Evolutionary conservation across 257 asterid genomes (phyloP), one percentile per base, ranked within the genome.

Genomic region (Solanum habrochaites): DNA sequence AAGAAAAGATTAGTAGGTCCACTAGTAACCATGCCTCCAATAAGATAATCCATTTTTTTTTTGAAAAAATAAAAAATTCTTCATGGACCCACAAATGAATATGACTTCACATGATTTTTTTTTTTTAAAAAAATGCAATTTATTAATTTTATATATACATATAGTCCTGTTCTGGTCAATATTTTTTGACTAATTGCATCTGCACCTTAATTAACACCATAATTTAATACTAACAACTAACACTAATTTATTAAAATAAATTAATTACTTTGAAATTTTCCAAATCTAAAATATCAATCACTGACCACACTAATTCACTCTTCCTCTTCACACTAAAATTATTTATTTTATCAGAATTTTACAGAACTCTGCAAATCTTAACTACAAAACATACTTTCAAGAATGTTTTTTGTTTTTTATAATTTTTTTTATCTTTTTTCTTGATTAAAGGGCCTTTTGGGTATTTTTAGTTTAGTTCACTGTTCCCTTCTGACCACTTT

Each of bases 401-500:
- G 85, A 87, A 87, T 84, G 89, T 77, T 60, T 80, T 78, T 47
- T 49, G 2, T 27, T 43, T 70, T n/a, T 7, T n/a, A 20, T 16
- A 20, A n/a, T 56, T 29, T 45, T 72, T 25, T 5, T 6, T 0
- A 13, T 47, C 37, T 62, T n/a, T 62, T 62, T 75, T 86, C 87
- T 85, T 73, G 87, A 88, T 85, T 85, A 87, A 77, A 77, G 83
- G 89, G 89, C 45, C 60, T 71, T 73, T 62, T 87, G 83, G 87
- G 45, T 45, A 49, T 72, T 84, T 83, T 66, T 2, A n/a, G 58
- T 35, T 32, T 9, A 71, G 85, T 81, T 81, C 85, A 81, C 85
- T 49, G 69, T 78, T 78, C 6, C 23, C n/a, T 16, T 43, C 85
- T 73, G 45, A 13, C 85, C 70, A 18, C 85, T 58, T 60, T 83